phyloP scores from a whole-genome alignment of 441 rosid genomes.

The Codiaeum variegatum region DNA sequence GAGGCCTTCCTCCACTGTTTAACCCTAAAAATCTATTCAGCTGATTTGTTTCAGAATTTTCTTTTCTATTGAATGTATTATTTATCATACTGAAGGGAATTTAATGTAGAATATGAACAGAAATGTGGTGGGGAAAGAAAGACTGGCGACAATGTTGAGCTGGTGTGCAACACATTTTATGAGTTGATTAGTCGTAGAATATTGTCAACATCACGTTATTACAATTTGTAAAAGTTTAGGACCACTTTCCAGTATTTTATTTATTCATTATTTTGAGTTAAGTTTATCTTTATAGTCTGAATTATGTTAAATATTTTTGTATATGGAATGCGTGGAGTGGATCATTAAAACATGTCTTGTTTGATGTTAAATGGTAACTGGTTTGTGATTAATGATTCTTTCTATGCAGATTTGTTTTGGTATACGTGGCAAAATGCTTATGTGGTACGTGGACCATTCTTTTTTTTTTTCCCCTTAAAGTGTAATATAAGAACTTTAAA shows the following conservation, averaged over 20 bases:
- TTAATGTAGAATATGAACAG: too few species aligned
- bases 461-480: too few species aligned
- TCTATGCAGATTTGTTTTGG: background rate
- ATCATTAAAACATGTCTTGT: background rate
- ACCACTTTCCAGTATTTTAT: conserved; percentile 1
- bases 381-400: background rate
- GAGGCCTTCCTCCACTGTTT: background rate
- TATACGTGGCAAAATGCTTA: background rate
- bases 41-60: background rate
- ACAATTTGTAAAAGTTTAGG: background rate
- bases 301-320: too few species aligned
- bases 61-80: too few species aligned
- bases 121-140: background rate
- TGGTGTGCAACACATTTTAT: background rate
- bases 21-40: background rate
- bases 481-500: too few species aligned
- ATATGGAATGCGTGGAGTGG: background rate
- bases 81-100: background rate
- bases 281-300: too few species aligned
- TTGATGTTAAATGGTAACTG: background rate
- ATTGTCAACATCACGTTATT: background rate
- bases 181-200: background rate
- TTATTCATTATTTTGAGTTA: too few species aligned
- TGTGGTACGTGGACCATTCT: background rate
- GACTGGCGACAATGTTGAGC: background rate